These are phyloP conservation scores for Hortaea werneckii DNA, from an alignment of 2,329 filamentous ascomycete species.

Conservation along the genomic window DNA sequence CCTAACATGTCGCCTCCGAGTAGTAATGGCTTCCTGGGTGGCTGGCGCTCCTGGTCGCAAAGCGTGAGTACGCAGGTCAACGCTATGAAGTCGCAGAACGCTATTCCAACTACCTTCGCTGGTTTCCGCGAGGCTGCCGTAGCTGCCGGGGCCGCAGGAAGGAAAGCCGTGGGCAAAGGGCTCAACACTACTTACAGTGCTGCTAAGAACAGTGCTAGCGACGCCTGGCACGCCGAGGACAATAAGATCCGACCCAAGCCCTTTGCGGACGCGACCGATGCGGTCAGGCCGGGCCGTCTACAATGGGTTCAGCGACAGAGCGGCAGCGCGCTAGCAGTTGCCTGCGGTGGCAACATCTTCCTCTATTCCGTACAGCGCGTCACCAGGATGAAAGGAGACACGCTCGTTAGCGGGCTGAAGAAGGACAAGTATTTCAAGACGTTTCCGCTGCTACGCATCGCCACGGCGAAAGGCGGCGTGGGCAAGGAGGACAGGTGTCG, in stretches of 20 bases:
- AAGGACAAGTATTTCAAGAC: constrained; percentile 18
- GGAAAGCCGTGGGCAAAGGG: constrained; percentile 61
- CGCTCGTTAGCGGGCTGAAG: constrained; percentile 40
- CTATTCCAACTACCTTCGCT: constrained; percentile 21
- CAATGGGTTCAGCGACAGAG: constrained; percentile 52
- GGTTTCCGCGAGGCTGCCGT: constrained; percentile 22
- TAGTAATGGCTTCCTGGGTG: constrained; percentile 20
- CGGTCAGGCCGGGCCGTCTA: constrained; percentile 50
- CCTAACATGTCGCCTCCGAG: constrained; percentile 22
- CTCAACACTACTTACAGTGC: constrained; percentile 66
- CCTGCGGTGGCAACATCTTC: constrained; percentile 56
- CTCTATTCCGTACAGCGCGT: constrained; percentile 52
- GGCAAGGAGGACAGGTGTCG: constrained; percentile 11
- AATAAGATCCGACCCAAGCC: constrained; percentile 61
- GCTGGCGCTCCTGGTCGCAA: constrained; percentile 30
- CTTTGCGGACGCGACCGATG: constrained; percentile 32
- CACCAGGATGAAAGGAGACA: constrained; percentile 28
- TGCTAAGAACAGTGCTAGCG: constrained; percentile 57
- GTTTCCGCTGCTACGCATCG: constrained; percentile 16
- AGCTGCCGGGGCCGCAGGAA: constrained; percentile 46
- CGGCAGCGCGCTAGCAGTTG: constrained; percentile 52
- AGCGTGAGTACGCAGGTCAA: constrained; percentile 28
- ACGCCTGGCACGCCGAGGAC: constrained; percentile 64
- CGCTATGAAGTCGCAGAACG: constrained; percentile 14
- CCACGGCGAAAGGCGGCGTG: constrained; percentile 5